phyloP scores from a whole-genome alignment of 2,329 filamentous ascomycete genomes.

The Apiospora arundinis region DNA sequence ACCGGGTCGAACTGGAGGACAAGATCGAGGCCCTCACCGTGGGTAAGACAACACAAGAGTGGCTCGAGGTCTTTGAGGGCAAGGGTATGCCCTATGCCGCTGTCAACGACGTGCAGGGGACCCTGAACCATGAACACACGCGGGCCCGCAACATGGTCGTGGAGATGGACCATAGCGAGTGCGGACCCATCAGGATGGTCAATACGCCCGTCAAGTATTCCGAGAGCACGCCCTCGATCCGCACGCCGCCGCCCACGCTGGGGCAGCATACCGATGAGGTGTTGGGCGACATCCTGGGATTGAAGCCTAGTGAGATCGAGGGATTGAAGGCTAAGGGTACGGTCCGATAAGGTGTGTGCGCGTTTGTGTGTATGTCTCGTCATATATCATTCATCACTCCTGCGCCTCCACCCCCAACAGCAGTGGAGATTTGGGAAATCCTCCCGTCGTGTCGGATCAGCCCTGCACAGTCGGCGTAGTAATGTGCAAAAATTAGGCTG shows the following conservation, averaged over 20 bases:
- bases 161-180: slow-evolving; percentile 81
- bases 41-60: slow-evolving; percentile 83
- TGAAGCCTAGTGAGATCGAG: slow-evolving; percentile 64
- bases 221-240: slow-evolving; percentile 76
- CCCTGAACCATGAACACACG: slow-evolving; percentile 85
- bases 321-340: slow-evolving; percentile 70
- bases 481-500: background rate
- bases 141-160: slow-evolving; percentile 87
- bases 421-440: background rate
- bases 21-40: slow-evolving; percentile 78
- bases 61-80: slow-evolving; percentile 87
- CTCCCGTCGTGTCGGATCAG: background rate
- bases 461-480: background rate
- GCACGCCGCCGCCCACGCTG: slow-evolving; percentile 80
- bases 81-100: slow-evolving; percentile 93
- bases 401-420: background rate
- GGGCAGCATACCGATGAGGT: slow-evolving; percentile 89
- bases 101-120: slow-evolving; percentile 89
- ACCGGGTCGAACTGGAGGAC: slow-evolving; percentile 78
- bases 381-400: background rate
- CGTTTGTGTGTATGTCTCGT: too few species aligned
- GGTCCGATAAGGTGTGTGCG: slow-evolving; percentile 51
- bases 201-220: slow-evolving; percentile 97
- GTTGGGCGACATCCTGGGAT: slow-evolving; percentile 66
- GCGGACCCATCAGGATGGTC: slow-evolving; percentile 86